Conservation (phyloP, 2,329 filamentous ascomycete genomes). For the Nothophaeocryptopus gaeumannii region DNA sequence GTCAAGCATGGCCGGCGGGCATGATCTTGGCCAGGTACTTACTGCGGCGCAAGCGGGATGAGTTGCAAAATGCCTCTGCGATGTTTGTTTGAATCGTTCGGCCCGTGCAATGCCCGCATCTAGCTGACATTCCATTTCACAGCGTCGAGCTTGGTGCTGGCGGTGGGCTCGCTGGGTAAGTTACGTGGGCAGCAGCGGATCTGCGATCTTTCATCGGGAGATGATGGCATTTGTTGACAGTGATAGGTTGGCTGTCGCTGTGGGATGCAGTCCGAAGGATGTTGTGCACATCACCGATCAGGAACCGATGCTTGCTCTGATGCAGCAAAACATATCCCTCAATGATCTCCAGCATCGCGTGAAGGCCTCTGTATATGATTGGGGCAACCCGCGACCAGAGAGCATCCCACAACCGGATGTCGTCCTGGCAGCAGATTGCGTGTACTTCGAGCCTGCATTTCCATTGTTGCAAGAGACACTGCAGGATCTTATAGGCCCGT, state of each 20-base stretch:
- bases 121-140: slow-evolving; percentile 20
- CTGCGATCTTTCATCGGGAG: neutral
- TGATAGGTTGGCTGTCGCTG: slow-evolving; percentile 55
- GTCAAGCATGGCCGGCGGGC: slow-evolving; percentile 91
- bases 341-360: slow-evolving; percentile 67
- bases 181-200: slow-evolving; percentile 2
- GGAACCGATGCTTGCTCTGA: slow-evolving; percentile 76
- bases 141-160: slow-evolving; percentile 91
- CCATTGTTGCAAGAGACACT: slow-evolving; percentile 80
- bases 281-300: slow-evolving; percentile 85
- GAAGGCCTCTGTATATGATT: slow-evolving; percentile 71
- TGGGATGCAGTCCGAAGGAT: slow-evolving; percentile 52
- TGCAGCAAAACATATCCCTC: slow-evolving; percentile 81
- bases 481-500: slow-evolving; percentile 64
- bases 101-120: slow-evolving; percentile 1
- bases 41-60: slow-evolving; percentile 66
- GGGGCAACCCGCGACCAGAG: slow-evolving; percentile 54
- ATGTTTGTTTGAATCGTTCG: slow-evolving; percentile 58
- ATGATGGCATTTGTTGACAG: slow-evolving; percentile 13
- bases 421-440: slow-evolving; percentile 92
- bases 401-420: slow-evolving; percentile 58
- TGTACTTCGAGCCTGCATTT: slow-evolving; percentile 96
- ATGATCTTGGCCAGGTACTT: slow-evolving; percentile 85
- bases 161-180: slow-evolving; percentile 73
- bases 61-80: slow-evolving; percentile 63